Conservation (phyloP, 495 filamentous ascomycete genomes). For the Tuber aestivum region DNA sequence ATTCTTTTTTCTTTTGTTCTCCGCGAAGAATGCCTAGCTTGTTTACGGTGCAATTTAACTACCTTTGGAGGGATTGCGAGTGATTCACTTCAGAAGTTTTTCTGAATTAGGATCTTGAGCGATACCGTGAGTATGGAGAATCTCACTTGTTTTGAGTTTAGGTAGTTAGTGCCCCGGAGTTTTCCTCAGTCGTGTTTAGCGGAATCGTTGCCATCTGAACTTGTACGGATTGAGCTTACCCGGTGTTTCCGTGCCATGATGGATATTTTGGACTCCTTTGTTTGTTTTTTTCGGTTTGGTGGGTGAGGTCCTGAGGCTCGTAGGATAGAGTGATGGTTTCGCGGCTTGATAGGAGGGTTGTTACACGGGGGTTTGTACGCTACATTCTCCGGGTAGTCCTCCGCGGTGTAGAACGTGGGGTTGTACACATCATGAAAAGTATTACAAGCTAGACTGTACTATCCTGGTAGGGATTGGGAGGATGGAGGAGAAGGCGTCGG, state of each 20-base stretch:
- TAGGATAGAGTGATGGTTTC: neutral
- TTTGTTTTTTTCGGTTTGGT: neutral
- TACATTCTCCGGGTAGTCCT: neutral
- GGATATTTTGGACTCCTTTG: neutral
- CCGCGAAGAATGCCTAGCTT: neutral
- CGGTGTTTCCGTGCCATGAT: neutral
- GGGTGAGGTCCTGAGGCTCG: neutral
- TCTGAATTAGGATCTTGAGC: neutral
- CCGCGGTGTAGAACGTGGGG: neutral
- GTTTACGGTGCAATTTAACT: neutral
- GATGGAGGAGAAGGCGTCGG: neutral
- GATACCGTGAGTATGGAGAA: neutral
- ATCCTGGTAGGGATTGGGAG: neutral
- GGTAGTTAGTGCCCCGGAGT: neutral
- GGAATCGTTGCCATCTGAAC: neutral
- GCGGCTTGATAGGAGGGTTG: neutral
- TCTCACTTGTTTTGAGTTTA: neutral
- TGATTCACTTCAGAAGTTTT: neutral
- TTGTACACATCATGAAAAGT: conserved; percentile 4
- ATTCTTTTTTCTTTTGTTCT: neutral
- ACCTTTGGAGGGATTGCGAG: neutral
- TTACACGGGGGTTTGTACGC: neutral
- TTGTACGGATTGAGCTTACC: neutral
- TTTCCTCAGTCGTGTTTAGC: neutral
- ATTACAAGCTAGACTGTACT: neutral